Conservation (phyloP, 768 basidiomycete species). For the Roridomyces roridus region DNA sequence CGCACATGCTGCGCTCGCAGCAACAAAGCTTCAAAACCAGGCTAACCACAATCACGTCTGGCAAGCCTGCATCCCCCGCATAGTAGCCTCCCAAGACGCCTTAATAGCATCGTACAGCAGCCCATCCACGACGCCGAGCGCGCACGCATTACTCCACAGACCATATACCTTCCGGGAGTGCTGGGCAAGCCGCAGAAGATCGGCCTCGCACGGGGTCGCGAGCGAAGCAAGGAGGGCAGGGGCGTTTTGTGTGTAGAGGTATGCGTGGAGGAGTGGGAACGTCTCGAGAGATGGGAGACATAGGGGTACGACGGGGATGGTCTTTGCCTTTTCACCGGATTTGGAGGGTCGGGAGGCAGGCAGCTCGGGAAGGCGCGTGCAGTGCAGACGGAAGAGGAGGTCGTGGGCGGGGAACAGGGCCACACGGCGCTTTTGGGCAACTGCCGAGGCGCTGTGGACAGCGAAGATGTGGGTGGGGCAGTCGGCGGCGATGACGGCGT, state of each 20-base stretch:
- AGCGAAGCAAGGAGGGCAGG: slow-evolving; percentile 46
- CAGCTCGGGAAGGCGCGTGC: slow-evolving; percentile 43
- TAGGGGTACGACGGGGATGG: slow-evolving; percentile 57
- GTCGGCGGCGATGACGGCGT: slow-evolving; percentile 21
- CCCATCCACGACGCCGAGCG: slow-evolving; percentile 55
- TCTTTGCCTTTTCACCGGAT: slow-evolving; percentile 4
- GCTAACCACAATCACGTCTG: too few species aligned
- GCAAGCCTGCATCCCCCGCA: slow-evolving; percentile 43
- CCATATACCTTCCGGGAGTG: slow-evolving; percentile 37
- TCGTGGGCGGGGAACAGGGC: slow-evolving; percentile 50
- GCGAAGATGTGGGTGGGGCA: slow-evolving; percentile 43
- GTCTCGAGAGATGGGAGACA: slow-evolving; percentile 57
- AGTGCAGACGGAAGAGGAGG: slow-evolving; percentile 47
- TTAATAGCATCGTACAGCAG: slow-evolving; percentile 55
- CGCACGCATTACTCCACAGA: slow-evolving; percentile 57
- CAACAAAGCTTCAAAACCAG: too few species aligned
- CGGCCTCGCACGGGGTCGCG: slow-evolving; percentile 39
- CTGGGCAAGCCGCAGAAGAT: slow-evolving; percentile 17
- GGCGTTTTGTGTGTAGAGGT: slow-evolving; percentile 55
- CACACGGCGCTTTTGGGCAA: slow-evolving; percentile 31
- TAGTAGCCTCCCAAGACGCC: slow-evolving; percentile 54
- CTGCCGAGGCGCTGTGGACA: slow-evolving; percentile 35
- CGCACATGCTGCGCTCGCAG: too few species aligned
- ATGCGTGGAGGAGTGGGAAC: slow-evolving; percentile 53
- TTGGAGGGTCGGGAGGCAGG: slow-evolving; percentile 33